A percentile compares a stretch with the other conserved stretches of the same genome.
These are phyloP conservation scores for Nepenthes gracilis DNA, from an alignment of 148 eudicot species.

Conservation along the genomic window DNA sequence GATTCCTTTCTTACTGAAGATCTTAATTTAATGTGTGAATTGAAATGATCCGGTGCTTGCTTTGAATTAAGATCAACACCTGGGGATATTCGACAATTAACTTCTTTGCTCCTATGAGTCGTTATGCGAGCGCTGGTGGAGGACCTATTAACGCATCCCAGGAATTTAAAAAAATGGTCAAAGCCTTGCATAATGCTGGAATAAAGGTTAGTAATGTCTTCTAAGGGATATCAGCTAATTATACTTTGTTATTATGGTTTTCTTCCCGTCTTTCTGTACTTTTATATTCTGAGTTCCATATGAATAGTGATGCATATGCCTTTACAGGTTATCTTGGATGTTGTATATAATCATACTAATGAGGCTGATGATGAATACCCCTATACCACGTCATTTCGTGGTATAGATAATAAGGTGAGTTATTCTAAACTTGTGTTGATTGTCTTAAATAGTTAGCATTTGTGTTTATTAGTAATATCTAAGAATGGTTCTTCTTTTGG, in stretches of 20 bases:
- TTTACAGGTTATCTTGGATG: conserved; percentile 92
- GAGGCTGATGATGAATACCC: conserved; percentile 93
- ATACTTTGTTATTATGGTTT: background rate
- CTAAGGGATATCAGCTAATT: background rate
- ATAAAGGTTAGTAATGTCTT: conserved; percentile 56
- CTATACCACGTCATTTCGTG: conserved; percentile 92
- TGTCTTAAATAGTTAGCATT: background rate
- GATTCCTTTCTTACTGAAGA: background rate
- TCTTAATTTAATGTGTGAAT: background rate
- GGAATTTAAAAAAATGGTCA: conserved; percentile 94
- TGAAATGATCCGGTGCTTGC: background rate
- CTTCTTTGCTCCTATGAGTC: conserved; percentile 99
- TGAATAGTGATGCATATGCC: conserved; percentile 3
- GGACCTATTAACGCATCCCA: conserved; percentile 76
- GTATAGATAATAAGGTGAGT: conserved; percentile 91
- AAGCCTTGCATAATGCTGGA: conserved; percentile 90
- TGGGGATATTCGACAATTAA: conserved; percentile 99
- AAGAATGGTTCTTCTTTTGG: no score
- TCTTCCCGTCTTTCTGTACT: background rate
- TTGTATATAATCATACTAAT: conserved; percentile 95
- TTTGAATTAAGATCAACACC: conserved; percentile 55
- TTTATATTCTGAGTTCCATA: background rate
- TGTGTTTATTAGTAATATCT: background rate
- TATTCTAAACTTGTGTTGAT: background rate
- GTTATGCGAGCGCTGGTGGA: conserved; percentile 93